Base-by-base conservation (phyloP, 805 yeast genomes). In the Ogataea nitratoaversa region DNA sequence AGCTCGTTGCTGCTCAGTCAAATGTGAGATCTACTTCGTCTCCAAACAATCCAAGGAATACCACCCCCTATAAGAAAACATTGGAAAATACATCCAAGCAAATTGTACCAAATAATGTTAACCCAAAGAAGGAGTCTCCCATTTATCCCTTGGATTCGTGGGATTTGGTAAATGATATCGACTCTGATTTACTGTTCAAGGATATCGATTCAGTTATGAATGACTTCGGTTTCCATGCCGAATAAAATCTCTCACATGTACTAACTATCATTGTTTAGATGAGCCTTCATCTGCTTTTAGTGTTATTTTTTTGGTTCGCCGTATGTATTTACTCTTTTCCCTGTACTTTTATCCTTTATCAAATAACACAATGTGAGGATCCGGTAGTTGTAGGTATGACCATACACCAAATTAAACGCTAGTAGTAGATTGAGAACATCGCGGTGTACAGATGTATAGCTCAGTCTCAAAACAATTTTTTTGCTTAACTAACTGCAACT, bases 131-230 rank as follows among this genome's bases (percentile, higher is more conserved):
- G 14, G 37, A 23, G 3, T 29, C 43, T 18, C 41, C 18, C 36
- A 63, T 32, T 63, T 47, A 59, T 36, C 62, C 64, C 24, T 48
- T 68, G 39, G 74, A 67, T 44, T 54, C 63, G 8, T 65, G 74
- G 60, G 77, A 71, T 30, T 17, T 54, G 34, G 53, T 50, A 6
- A 47, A 50, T 14, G 64, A 58, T 14, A 61, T 72, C 57, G 79
- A 75, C 50, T 70, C 74, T 19, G 84, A 76, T 37, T 49, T 75
- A 43, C 65, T 79, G 18, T 82, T 84, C 89, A 84, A 82, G 54
- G 95, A 88, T 56, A 90, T 88, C 22, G 95, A 87, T 48, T 71
- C 86, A 35, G 84, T 88, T 42, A 86, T 88, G 95, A 86, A 84
- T 56, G 95, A 87, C 56, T 88, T 87, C 63, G 96, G 96, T 5